Evolutionary conservation across 208 protist genomes (phyloP), one percentile per base, ranked within the genome.

Genomic region (Strigomonas galati): DNA sequence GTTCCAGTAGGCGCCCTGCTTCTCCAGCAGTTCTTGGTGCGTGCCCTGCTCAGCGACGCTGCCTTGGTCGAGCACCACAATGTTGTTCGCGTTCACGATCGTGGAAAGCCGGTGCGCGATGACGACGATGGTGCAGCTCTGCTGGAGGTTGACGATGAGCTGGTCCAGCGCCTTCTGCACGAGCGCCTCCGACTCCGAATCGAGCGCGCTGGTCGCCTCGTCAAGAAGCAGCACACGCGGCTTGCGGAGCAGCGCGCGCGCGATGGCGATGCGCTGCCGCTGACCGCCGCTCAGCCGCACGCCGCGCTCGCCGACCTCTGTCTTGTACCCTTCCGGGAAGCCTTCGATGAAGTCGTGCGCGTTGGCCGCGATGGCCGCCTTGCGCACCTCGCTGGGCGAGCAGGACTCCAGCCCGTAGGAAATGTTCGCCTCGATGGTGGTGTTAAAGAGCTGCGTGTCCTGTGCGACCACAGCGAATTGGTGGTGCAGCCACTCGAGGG

Each of bases 391-490:
- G 31, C 64, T 76, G 37, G 71, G 74, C 9, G 61, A 67, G 69
- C 35, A 61, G 24, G 35, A n/a, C 12, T 69, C 54, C 19, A 83
- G 57, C 0, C 74, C 81, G 73, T 93, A 78, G 35, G 58, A 69
- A 43, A 95, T 72, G 67, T 93, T 95, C 17, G 71, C 65, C 44
- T 96, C 69, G 12, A 99, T 73, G 30, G 94, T 94, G 61, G 93
- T 96, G 24, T 77, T 76, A 75, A 99, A 98, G 35, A 99, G 73
- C n/a, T 98, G 74, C 17, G 97, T 95, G 76, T 98, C 95, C 79
- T 99, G 98, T 28, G 98, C 98, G 61, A 99, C 99, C 46, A 99
- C 98, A n/a, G 90, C 76, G 15, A 99, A 80, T 15, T 82, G 74
- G 23, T 78, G 71, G 60, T 79, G 79, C 72, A 76, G 76, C 52